These are phyloP conservation scores for Carallia pectinifolia DNA, from an alignment of 345 rosid genomes.

Conservation along the genomic window DNA sequence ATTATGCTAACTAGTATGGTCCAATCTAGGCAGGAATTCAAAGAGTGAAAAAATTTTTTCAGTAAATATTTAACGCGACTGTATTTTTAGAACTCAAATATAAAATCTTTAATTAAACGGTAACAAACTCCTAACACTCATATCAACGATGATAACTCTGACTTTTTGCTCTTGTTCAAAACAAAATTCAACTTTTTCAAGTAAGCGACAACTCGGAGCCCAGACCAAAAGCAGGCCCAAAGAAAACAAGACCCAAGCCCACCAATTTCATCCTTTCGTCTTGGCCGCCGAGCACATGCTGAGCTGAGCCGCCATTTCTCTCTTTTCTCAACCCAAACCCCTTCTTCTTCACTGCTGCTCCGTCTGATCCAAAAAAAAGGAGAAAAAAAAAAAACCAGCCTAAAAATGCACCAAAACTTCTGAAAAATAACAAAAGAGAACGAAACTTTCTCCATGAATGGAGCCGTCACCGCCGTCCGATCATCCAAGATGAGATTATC, in stretches of 20 bases:
- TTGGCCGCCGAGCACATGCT: neutral
- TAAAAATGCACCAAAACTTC: neutral
- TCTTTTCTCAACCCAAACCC: neutral
- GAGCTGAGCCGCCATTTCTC: neutral
- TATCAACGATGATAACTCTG: too few relatives aligned
- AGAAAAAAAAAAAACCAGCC: neutral
- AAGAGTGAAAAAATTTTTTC: too few relatives aligned
- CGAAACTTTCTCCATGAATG: neutral
- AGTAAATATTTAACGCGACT: too few relatives aligned
- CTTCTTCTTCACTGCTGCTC: neutral
- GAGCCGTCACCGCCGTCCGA: conserved; percentile 16
- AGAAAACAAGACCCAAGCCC: neutral
- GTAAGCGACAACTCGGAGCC: too few relatives aligned
- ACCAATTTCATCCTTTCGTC: neutral
- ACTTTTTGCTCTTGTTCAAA: too few relatives aligned
- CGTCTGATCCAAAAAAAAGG: neutral
- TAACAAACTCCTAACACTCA: too few relatives aligned
- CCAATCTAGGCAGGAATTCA: too few relatives aligned
- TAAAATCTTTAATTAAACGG: too few relatives aligned
- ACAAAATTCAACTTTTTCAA: too few relatives aligned
- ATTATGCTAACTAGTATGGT: too few relatives aligned
- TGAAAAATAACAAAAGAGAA: neutral
- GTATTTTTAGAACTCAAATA: too few relatives aligned
- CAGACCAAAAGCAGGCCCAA: too few relatives aligned
- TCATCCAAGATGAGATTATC: conserved; percentile 27